These are phyloP conservation scores for Coemansia pectinata DNA, from an alignment of 192 early-diverging fungal genomes.

Conservation along the genomic window DNA sequence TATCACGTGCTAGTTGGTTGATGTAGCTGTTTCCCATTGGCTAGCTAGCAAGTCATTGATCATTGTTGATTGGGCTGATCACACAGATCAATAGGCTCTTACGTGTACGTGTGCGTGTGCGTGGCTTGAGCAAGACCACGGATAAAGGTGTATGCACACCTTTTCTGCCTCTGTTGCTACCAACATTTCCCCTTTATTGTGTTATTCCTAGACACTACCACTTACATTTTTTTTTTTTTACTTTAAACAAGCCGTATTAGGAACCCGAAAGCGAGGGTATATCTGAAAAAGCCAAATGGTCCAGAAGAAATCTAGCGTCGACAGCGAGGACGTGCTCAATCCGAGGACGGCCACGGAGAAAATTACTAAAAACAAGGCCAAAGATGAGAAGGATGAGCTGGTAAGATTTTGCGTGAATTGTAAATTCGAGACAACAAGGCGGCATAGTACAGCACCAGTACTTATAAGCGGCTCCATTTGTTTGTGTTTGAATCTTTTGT, in stretches of 20 bases:
- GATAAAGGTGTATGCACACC: not conserved
- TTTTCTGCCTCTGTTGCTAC: not conserved
- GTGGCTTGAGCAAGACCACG: not conserved
- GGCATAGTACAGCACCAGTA: not conserved
- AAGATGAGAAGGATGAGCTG: slow-evolving; percentile 56
- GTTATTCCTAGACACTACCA: not conserved
- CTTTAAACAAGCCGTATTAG: not conserved
- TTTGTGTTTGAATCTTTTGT: not conserved
- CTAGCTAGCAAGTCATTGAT: not conserved
- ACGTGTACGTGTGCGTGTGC: not conserved
- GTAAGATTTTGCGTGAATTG: slow-evolving; percentile 25
- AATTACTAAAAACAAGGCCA: slow-evolving; percentile 54
- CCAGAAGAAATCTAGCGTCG: slow-evolving; percentile 20
- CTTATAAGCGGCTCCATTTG: not conserved
- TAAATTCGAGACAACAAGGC: not conserved
- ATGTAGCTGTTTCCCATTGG: not conserved
- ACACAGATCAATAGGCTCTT: not conserved
- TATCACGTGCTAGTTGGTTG: not conserved
- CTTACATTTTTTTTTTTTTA: not conserved
- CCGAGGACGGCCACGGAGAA: slow-evolving; percentile 52
- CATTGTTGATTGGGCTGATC: not conserved
- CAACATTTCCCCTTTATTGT: not conserved
- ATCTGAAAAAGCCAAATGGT: slow-evolving; percentile 14
- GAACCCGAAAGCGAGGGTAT: not conserved
- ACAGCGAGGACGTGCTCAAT: slow-evolving; percentile 43